Evolutionary conservation across 2,329 filamentous ascomycete species (phyloP), one percentile per base, ranked within the genome.

Genomic region (Penicillium sp.): DNA sequence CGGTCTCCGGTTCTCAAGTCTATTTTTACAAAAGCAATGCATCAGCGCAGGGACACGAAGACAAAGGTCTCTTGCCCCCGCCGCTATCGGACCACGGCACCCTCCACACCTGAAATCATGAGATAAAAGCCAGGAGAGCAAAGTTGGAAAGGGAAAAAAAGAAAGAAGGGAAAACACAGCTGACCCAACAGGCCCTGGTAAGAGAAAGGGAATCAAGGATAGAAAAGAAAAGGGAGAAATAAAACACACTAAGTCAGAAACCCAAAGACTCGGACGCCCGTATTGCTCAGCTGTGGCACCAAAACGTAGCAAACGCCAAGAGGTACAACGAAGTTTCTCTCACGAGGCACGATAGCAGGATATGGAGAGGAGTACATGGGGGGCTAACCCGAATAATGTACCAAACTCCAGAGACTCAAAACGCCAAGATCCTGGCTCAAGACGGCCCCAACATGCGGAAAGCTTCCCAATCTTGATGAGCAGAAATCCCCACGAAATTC

Each of bases 21-120:
- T 67, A 67, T 65, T 66, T 66, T 66, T 67, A 67, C 65, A 60
- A 50, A 32, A 65, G 61, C 51, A 50, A 64, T 66, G 62, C 62
- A 63, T 55, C 47, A 44, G 43, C 46, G 35, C 45, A 47, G 38
- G 29, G 29, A 8, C 3, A 49, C 38, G 38, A 47, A 45, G 43
- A 49, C 25, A 43, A 36, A 18, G 18, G 35, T 27, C 43, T 29
- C 34, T 41, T 45, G 48, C 39, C 39, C 43, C 28, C 34, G 39
- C 48, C 49, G 43, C 40, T 38, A 45, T 39, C 49, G 18, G 47
- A 38, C 45, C 46, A 24, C 42, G 42, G 4, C 29, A 32, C 29
- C 29, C 8, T 32, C 29, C 7, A 32, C 29, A 49, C 43, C 13
- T 47, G 44, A 49, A 36, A 39, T 49, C 51, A 51, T 56, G 9